Conservation (phyloP, 768 basidiomycete species). For the Plicaturopsis crispa region DNA sequence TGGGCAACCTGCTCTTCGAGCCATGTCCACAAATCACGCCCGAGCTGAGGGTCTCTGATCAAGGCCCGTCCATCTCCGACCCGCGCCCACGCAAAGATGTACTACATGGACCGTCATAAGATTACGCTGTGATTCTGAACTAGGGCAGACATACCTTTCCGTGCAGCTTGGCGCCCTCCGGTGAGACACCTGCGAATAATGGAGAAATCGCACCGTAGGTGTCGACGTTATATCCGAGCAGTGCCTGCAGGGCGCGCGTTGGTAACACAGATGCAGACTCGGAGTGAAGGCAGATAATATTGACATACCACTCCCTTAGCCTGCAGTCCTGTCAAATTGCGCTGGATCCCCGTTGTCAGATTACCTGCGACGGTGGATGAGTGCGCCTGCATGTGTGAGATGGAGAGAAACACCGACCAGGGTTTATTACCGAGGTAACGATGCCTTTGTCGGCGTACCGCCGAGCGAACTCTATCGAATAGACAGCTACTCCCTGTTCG, state of each 20-base stretch:
- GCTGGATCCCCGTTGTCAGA: not conserved
- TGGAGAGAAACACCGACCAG: constrained; percentile 17
- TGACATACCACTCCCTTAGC: constrained; percentile 21
- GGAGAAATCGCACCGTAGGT: constrained; percentile 21
- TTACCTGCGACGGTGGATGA: not conserved
- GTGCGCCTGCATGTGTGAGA: not conserved
- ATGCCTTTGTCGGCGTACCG: constrained; percentile 31
- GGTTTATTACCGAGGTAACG: constrained; percentile 31
- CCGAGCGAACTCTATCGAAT: not conserved
- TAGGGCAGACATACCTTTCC: constrained; percentile 15
- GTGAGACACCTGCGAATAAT: constrained; percentile 24
- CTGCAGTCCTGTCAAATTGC: constrained; percentile 6
- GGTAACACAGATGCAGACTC: not conserved
- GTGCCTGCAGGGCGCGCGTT: not conserved
- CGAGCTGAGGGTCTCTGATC: constrained; percentile 21
- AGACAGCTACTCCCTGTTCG: not conserved
- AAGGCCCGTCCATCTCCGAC: constrained; percentile 14
- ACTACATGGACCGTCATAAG: constrained; percentile 15
- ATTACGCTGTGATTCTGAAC: not conserved
- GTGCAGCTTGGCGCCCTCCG: constrained; percentile 15
- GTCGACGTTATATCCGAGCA: not conserved
- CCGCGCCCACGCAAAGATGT: constrained; percentile 36
- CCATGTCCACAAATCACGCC: constrained; percentile 33
- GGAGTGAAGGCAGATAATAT: constrained; percentile 5
- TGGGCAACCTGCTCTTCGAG: constrained; percentile 39